Conservation (phyloP, 129 eudicot genomes). For the Tagetes erecta region DNA sequence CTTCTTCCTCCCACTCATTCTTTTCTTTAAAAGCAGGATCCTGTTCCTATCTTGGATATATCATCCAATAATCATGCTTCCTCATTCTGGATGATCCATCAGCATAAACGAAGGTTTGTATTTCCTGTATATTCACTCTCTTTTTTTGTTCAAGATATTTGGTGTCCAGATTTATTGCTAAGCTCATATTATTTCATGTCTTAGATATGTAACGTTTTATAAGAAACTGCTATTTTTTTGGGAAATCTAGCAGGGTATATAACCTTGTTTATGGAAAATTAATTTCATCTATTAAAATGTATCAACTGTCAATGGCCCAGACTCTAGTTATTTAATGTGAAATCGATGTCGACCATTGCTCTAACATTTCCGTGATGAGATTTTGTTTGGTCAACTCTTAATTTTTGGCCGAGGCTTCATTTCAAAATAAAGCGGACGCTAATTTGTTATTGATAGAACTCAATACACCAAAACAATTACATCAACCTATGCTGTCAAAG, state of each 20-base stretch:
- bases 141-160: not conserved
- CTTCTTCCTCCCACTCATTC: slow-evolving; percentile 11
- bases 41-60: slow-evolving; percentile 80
- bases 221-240: not conserved
- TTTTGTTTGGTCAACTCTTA: slow-evolving; percentile 19
- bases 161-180: not conserved
- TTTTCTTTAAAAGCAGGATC: slow-evolving; percentile 57
- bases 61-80: slow-evolving; percentile 63
- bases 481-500: no score
- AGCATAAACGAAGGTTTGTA: slow-evolving; percentile 66
- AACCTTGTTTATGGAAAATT: not conserved
- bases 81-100: slow-evolving; percentile 92
- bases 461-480: no score
- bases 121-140: slow-evolving; percentile 12
- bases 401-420: no score
- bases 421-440: no score
- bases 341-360: not conserved
- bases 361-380: slow-evolving; percentile 4
- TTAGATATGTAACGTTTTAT: not conserved
- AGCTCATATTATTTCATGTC: not conserved
- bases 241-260: not conserved
- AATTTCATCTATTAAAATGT: not conserved
- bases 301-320: not conserved
- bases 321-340: not conserved
- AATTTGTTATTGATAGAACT: no score